Conservation (phyloP, 257 asterid genomes). For the Nicotiana noctiflora region DNA sequence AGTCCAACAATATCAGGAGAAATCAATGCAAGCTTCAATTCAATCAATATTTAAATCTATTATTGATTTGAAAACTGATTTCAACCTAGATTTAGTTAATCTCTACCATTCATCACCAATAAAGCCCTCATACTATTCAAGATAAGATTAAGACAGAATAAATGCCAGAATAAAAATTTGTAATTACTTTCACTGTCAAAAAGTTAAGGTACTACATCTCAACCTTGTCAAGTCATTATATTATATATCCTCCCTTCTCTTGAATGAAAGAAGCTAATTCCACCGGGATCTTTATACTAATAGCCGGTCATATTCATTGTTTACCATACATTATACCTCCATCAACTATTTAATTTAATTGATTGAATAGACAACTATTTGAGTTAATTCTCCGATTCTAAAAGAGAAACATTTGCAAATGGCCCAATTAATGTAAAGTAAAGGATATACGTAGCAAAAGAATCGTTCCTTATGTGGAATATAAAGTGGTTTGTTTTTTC, state of each 20-base stretch:
- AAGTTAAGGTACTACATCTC: not conserved
- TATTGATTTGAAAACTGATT: not conserved
- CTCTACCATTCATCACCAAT: not conserved
- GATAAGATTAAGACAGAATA: not conserved
- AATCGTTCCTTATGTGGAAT: not conserved
- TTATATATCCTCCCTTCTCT: not conserved
- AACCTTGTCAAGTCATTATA: constrained; percentile 5
- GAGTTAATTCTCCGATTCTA: not conserved
- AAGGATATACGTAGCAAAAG: not conserved
- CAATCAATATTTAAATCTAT: not conserved
- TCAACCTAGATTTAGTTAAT: not conserved
- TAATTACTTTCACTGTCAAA: not conserved
- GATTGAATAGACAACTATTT: no score
- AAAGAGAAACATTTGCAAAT: not conserved
- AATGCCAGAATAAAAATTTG: not conserved
- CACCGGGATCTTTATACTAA: no score
- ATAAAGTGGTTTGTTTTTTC: not conserved
- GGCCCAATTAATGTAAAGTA: not conserved
- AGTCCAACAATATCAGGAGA: not conserved
- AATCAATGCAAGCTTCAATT: not conserved
- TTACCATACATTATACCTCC: no score
- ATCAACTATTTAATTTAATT: no score
- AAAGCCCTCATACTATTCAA: not conserved
- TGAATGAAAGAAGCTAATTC: not conserved
- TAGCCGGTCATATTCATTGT: no score